Percentiles rank a stretch among this genome's conserved stretches.
Evolutionary conservation across 352 stramenopile species (phyloP).

Genomic region (Globisporangium paroecandrum): DNA sequence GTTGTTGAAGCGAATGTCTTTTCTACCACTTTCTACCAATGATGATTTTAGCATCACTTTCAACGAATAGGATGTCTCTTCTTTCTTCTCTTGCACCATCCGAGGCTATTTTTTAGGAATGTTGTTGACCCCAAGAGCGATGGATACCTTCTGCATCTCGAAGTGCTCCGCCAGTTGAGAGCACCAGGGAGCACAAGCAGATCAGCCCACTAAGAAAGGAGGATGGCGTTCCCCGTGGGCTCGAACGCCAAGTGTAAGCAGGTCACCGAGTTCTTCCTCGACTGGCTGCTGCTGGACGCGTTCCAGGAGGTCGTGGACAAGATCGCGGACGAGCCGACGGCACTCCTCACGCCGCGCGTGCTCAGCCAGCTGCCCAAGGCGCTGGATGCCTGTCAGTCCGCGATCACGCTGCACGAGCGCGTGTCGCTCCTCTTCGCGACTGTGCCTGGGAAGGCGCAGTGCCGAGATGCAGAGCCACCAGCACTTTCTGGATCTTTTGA

Average conservation of each 20-base stretch:
- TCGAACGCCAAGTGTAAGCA: conserved; percentile 20
- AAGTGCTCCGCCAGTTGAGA: background rate
- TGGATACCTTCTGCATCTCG: no score
- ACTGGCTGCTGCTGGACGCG: conserved; percentile 17
- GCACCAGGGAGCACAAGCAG: background rate
- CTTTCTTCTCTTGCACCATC: no score
- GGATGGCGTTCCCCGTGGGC: conserved; percentile 6
- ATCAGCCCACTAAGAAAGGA: background rate
- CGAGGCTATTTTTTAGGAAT: no score
- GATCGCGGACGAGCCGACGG: conserved; percentile 11
- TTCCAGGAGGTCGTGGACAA: conserved; percentile 13
- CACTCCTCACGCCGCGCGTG: conserved; percentile 18
- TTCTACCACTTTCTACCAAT: no score
- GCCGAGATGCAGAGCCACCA: background rate
- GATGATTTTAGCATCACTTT: no score
- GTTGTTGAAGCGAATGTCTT: no score
- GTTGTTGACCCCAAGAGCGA: no score
- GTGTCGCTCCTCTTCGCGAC: no score
- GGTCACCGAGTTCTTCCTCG: conserved; percentile 21
- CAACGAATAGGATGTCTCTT: no score
- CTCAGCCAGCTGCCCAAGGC: conserved; percentile 21
- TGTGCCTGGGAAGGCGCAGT: background rate
- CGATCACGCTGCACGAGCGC: no score
- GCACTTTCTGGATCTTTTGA: background rate
- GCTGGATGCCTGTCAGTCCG: conserved; percentile 21